Conservation (phyloP, 768 basidiomycete species). For the Russula olivacea region DNA sequence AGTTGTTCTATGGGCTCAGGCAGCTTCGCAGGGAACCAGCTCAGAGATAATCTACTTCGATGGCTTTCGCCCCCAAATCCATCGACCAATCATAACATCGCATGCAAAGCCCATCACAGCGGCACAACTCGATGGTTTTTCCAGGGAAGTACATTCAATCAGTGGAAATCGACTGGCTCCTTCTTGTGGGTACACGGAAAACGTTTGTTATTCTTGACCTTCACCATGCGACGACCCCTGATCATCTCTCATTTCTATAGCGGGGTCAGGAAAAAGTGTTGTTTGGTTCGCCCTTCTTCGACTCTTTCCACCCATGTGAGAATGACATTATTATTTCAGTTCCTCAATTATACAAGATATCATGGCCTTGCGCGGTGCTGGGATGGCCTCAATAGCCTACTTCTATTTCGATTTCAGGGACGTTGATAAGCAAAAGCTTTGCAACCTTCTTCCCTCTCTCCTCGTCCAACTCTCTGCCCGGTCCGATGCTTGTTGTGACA, state of each 20-base stretch:
- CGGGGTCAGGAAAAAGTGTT: conserved; percentile 2
- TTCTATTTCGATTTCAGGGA: conserved; percentile 5
- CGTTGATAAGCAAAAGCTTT: neutral
- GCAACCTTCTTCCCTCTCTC: neutral
- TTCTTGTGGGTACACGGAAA: conserved; percentile 6
- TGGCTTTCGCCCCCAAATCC: conserved; percentile 34
- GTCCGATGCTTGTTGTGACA: neutral
- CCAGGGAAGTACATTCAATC: neutral
- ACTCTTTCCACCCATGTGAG: neutral
- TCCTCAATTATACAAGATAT: conserved; percentile 5
- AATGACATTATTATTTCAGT: neutral
- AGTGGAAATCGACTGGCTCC: neutral
- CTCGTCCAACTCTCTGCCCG: neutral
- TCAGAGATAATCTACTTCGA: neutral
- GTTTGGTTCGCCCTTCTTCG: neutral
- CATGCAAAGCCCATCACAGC: neutral
- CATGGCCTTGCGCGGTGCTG: neutral
- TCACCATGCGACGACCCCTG: neutral
- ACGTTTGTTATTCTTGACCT: neutral
- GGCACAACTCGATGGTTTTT: neutral
- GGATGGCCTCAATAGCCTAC: neutral
- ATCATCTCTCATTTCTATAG: neutral
- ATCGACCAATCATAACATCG: neutral
- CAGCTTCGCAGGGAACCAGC: neutral
- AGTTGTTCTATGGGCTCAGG: too few species aligned